Evolutionary conservation across 2,329 filamentous ascomycete species (phyloP).

Genomic region (Penicillium sp.): DNA sequence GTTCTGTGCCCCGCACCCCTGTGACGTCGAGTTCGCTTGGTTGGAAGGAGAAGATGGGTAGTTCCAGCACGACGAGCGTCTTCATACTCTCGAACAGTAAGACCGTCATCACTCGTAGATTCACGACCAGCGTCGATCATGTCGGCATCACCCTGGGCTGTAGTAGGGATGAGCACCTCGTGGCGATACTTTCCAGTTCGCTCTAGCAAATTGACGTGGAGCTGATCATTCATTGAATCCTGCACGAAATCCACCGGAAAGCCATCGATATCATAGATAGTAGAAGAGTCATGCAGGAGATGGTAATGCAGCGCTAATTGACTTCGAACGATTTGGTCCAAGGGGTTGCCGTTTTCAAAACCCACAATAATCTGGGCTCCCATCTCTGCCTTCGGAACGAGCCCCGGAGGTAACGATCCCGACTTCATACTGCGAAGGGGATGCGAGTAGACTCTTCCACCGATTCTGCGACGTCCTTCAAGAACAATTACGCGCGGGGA

Average conservation of each 20-base stretch:
- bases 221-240: conserved; percentile 81
- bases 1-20: conserved; percentile 48
- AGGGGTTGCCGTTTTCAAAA: conserved; percentile 90
- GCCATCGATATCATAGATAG: conserved; percentile 74
- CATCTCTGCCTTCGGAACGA: conserved; percentile 84
- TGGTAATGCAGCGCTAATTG: conserved; percentile 88
- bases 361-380: conserved; percentile 98
- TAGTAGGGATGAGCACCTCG: conserved; percentile 67
- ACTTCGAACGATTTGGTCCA: conserved; percentile 86
- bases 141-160: conserved; percentile 78
- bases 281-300: conserved; percentile 73
- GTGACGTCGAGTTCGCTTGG: conserved; percentile 45
- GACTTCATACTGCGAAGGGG: conserved; percentile 61
- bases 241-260: conserved; percentile 70
- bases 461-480: conserved; percentile 83
- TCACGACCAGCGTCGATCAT: conserved; percentile 83
- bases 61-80: conserved; percentile 64
- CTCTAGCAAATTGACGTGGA: conserved; percentile 94
- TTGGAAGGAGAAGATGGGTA: conserved; percentile 43
- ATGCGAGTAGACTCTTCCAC: conserved; percentile 90
- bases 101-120: conserved; percentile 65
- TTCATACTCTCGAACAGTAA: conserved; percentile 72
- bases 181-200: conserved; percentile 88
- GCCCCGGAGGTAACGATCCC: conserved; percentile 52
- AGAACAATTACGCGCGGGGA: conserved; percentile 74